phyloP scores from a whole-genome alignment of 2,329 filamentous ascomycete genomes.

The Neobulgaria alba region DNA sequence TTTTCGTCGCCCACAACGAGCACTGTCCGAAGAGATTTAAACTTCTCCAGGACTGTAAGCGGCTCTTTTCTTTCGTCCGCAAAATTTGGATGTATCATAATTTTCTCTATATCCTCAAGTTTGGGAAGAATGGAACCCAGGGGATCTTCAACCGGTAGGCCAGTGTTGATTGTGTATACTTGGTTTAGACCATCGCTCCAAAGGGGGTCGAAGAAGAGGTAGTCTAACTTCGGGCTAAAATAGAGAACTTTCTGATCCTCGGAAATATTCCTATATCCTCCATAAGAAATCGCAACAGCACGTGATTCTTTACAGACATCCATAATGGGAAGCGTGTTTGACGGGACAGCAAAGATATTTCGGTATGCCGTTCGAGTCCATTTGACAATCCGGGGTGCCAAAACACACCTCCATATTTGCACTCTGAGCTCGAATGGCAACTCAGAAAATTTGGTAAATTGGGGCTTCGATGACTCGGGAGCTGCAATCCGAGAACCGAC shows the following conservation, averaged over 20 bases:
- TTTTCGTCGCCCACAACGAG: conserved; percentile 19
- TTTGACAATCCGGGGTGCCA: conserved; percentile 13
- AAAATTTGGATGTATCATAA: conserved; percentile 21
- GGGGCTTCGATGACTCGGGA: too few relatives aligned
- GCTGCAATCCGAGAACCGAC: too few relatives aligned
- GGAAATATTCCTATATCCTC: conserved; percentile 6
- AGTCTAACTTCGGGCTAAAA: conserved; percentile 13
- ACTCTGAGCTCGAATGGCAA: conserved; percentile 13
- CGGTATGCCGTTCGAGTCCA: conserved; percentile 56
- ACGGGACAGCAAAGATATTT: conserved; percentile 56
- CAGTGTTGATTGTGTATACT: neutral
- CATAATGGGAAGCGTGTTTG: conserved; percentile 8
- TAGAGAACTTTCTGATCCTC: conserved; percentile 4
- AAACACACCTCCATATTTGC: conserved; percentile 10
- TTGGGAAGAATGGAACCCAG: conserved; percentile 11
- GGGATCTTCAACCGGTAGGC: conserved; percentile 5
- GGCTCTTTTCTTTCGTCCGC: conserved; percentile 12
- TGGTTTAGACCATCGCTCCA: conserved; percentile 6
- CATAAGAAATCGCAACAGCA: conserved; percentile 9
- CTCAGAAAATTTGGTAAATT: conserved; percentile 9
- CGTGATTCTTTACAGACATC: conserved; percentile 11
- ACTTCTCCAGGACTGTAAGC: conserved; percentile 8
- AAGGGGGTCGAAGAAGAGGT: conserved; percentile 17
- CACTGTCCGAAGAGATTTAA: conserved; percentile 8
- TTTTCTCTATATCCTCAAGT: conserved; percentile 9